A percentile compares a stretch with the other conserved stretches of the same genome.
phyloP scores from a whole-genome alignment of 1,139 yeast species.

The Kodamaea plutei region DNA sequence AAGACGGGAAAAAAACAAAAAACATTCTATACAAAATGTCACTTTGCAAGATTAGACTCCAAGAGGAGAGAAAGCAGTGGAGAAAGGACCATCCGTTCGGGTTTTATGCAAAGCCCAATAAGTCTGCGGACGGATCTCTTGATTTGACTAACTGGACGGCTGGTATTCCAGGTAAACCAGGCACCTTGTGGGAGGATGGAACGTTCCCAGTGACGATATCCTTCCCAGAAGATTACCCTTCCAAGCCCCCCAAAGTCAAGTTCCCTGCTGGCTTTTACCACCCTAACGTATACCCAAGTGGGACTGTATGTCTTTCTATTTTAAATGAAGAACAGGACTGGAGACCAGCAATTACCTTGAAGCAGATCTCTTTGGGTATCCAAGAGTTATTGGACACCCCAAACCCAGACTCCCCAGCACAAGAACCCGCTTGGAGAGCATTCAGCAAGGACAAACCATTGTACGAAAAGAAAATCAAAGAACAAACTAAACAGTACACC shows the following conservation, averaged over 20 bases:
- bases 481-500: slow-evolving; percentile 76
- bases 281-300: slow-evolving; percentile 96
- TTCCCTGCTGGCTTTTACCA: slow-evolving; percentile 90
- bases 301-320: slow-evolving; percentile 89
- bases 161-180: slow-evolving; percentile 89
- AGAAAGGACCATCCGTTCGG: slow-evolving; percentile 98
- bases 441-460: slow-evolving; percentile 61
- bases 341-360: slow-evolving; percentile 94
- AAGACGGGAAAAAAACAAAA: too few relatives aligned
- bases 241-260: slow-evolving; percentile 91
- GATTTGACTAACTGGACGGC: slow-evolving; percentile 89
- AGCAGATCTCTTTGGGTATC: slow-evolving; percentile 85
- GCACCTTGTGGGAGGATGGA: slow-evolving; percentile 87
- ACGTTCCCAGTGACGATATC: slow-evolving; percentile 78
- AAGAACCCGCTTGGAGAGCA: slow-evolving; percentile 92
- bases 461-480: slow-evolving; percentile 74
- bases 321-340: slow-evolving; percentile 95
- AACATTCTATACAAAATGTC: too few relatives aligned
- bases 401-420: slow-evolving; percentile 95
- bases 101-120: slow-evolving; percentile 85
- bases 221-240: slow-evolving; percentile 90
- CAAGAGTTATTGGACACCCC: slow-evolving; percentile 90
- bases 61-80: slow-evolving; percentile 93
- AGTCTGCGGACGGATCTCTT: slow-evolving; percentile 72
- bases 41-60: slow-evolving; percentile 73